These are phyloP conservation scores for Ensete ventricosum DNA, from an alignment of 176 grass and related monocot genomes.

Conservation along the genomic window DNA sequence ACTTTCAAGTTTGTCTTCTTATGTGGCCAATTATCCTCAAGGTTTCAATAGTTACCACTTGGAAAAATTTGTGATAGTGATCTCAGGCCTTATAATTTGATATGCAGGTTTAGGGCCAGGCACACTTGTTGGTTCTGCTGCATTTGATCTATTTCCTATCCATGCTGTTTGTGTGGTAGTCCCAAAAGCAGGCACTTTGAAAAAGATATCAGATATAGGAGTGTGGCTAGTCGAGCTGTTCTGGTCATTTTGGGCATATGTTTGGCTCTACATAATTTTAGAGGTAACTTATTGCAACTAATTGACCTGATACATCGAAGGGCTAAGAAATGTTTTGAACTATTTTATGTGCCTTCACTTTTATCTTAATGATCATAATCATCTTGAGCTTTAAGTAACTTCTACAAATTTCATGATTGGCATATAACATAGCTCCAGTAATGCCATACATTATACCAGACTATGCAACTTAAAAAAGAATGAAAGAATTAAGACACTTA, in stretches of 20 bases:
- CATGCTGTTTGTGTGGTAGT: slow-evolving; percentile 85
- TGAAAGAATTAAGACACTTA: too few relatives aligned
- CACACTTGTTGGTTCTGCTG: slow-evolving; percentile 86
- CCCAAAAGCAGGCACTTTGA: slow-evolving; percentile 52
- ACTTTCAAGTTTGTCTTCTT: neutral
- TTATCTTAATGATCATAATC: neutral
- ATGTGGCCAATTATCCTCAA: neutral
- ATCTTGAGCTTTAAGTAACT: neutral
- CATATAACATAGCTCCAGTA: neutral
- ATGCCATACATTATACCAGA: neutral
- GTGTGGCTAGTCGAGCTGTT: slow-evolving; percentile 82
- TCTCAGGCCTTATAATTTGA: slow-evolving; percentile 1
- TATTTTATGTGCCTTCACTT: neutral
- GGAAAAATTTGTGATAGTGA: neutral
- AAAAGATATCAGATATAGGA: slow-evolving; percentile 81
- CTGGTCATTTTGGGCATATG: slow-evolving; percentile 93
- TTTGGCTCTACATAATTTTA: slow-evolving; percentile 87
- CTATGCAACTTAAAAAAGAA: too few relatives aligned
- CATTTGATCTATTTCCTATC: slow-evolving; percentile 80
- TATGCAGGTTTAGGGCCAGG: slow-evolving; percentile 70
- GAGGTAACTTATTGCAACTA: slow-evolving; percentile 36
- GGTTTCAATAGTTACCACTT: neutral
- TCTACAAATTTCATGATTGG: neutral
- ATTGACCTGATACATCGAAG: neutral
- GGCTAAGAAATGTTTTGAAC: neutral